Conservation (phyloP, 495 filamentous ascomycete genomes). For the Penicillium argentinense region DNA sequence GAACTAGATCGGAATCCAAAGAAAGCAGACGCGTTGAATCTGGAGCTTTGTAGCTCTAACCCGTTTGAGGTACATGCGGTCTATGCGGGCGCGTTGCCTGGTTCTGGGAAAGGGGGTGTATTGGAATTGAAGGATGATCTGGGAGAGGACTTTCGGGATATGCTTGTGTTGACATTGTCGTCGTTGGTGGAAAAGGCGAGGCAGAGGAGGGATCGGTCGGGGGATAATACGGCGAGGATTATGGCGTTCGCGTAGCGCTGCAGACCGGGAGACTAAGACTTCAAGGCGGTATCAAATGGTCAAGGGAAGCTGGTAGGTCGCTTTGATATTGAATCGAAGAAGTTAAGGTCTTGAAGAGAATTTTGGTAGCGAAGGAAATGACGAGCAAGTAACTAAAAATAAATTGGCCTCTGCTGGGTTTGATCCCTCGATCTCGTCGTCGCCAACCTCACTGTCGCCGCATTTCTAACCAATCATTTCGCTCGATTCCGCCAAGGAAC, state of each 20-base stretch:
- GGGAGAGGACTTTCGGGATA: neutral
- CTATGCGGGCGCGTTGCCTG: neutral
- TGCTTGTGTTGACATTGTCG: neutral
- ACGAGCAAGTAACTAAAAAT: too few relatives aligned
- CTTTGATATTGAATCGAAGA: too few relatives aligned
- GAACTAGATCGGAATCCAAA: neutral
- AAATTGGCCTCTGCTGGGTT: too few relatives aligned
- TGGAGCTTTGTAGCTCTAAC: neutral
- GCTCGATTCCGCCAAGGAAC: too few relatives aligned
- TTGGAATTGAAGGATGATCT: neutral
- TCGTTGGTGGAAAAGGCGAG: slow-evolving; percentile 1
- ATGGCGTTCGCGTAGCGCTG: neutral
- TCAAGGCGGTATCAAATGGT: too few relatives aligned
- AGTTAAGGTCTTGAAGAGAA: too few relatives aligned
- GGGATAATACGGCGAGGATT: neutral
- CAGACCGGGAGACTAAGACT: too few relatives aligned
- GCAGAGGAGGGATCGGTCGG: neutral
- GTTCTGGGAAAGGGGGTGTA: neutral
- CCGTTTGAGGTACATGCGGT: neutral
- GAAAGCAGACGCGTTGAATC: neutral
- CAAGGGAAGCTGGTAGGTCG: too few relatives aligned
- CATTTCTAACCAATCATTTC: too few relatives aligned
- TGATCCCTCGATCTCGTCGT: too few relatives aligned
- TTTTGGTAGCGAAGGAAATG: too few relatives aligned
- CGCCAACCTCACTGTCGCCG: too few relatives aligned